phyloP scores from a whole-genome alignment of 2,329 filamentous ascomycete genomes.

The Fusarium bactridioides region DNA sequence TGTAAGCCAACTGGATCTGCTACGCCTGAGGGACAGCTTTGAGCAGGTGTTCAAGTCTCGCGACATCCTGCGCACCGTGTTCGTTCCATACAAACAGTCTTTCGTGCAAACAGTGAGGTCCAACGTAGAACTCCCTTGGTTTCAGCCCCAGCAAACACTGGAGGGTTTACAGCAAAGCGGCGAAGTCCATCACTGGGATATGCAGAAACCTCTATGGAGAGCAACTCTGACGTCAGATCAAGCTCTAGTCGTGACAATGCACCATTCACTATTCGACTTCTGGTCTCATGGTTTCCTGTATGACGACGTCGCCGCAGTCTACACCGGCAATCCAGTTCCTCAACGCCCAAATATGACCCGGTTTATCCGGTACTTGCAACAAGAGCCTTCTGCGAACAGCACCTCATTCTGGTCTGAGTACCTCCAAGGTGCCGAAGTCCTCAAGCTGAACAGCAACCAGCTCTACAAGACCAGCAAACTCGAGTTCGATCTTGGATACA shows the following conservation, averaged over 20 bases:
- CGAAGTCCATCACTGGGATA: neutral
- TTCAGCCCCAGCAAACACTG: neutral
- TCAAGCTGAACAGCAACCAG: slow-evolving; percentile 6
- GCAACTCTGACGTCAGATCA: neutral
- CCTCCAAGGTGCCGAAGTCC: neutral
- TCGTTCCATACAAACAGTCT: slow-evolving; percentile 11
- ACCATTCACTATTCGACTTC: slow-evolving; percentile 46
- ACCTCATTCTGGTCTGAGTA: neutral
- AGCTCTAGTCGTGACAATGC: slow-evolving; percentile 42
- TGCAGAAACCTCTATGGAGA: neutral
- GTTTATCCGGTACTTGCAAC: neutral
- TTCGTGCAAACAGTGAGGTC: neutral
- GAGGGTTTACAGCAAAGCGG: neutral
- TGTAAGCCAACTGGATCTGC: neutral
- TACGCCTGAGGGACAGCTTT: slow-evolving; percentile 4
- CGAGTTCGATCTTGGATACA: neutral
- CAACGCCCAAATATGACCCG: neutral
- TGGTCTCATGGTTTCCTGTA: slow-evolving; percentile 45
- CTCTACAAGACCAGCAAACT: neutral
- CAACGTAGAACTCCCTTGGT: neutral
- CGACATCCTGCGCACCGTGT: slow-evolving; percentile 27
- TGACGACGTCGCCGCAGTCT: slow-evolving; percentile 30
- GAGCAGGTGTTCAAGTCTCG: slow-evolving; percentile 13
- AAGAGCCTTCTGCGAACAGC: neutral
- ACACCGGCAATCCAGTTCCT: neutral